Conservation (phyloP, 352 stramenopile genomes). For the Labyrinthula sp. region DNA sequence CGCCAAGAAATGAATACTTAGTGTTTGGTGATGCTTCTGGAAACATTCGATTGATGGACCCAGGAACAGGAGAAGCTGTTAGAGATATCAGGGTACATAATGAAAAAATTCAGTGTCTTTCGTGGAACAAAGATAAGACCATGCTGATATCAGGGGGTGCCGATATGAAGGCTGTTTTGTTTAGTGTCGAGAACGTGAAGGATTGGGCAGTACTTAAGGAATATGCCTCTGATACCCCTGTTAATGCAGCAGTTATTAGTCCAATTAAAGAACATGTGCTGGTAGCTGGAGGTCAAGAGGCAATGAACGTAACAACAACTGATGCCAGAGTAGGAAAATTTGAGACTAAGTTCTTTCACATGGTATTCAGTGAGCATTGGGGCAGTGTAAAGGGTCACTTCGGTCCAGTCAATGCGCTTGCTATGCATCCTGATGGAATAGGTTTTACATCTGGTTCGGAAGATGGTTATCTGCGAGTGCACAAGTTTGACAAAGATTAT, state of each 20-base stretch:
- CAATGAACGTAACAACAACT: constrained; percentile 89
- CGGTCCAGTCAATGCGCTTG: constrained; percentile 94
- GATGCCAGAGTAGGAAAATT: constrained; percentile 51
- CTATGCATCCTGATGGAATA: constrained; percentile 88
- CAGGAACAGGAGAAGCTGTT: constrained; percentile 22
- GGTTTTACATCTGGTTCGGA: constrained; percentile 83
- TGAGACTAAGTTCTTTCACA: constrained; percentile 93
- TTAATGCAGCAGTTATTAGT: constrained; percentile 92
- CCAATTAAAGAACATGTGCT: constrained; percentile 76
- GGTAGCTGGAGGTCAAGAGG: constrained; percentile 89
- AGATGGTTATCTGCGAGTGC: constrained; percentile 89
- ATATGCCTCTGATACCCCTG: constrained; percentile 88
- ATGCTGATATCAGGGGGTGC: constrained; percentile 85
- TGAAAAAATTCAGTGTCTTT: constrained; percentile 83
- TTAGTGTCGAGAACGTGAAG: constrained; percentile 70
- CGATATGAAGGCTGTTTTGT: constrained; percentile 86
- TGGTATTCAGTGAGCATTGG: constrained; percentile 95
- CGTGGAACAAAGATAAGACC: constrained; percentile 87
- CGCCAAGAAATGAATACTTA: constrained; percentile 48
- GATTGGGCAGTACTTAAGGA: constrained; percentile 84
- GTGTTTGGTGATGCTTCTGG: constrained; percentile 14
- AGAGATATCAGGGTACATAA: constrained; percentile 49
- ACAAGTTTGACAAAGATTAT: constrained; percentile 80
- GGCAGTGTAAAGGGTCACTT: constrained; percentile 95
- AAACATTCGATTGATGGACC: constrained; percentile 13